Evolutionary conservation across 1,284 basidiomycete species (phyloP).

Genomic region (Nidula niveotomentosa): DNA sequence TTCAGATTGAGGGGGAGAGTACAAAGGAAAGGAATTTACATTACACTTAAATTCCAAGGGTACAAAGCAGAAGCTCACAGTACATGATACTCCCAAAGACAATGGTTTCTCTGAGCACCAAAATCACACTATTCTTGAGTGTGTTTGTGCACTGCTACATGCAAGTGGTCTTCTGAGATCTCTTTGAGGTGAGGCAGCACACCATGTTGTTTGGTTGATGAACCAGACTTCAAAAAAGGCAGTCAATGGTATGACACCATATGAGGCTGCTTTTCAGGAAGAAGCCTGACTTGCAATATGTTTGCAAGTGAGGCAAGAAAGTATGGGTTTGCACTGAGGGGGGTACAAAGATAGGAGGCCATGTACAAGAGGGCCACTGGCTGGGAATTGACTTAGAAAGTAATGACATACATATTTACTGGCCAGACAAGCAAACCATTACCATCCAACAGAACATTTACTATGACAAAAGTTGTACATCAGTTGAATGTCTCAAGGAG

Average conservation of each 20-base stretch:
- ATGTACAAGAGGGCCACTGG: no score
- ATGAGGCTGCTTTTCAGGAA: no score
- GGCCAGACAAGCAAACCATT: no score
- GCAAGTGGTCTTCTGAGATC: conserved; percentile 22
- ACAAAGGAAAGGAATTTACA: conserved; percentile 22
- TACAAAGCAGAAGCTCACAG: conserved; percentile 22
- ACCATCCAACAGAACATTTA: no score
- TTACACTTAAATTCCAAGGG: conserved; percentile 23
- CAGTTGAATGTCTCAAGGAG: no score
- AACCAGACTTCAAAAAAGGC: conserved; percentile 29
- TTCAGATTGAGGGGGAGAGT: conserved; percentile 36
- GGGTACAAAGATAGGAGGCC: no score
- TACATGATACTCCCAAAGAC: conserved; percentile 31
- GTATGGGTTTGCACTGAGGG: no score
- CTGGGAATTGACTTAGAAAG: no score
- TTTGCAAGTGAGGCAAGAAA: no score
- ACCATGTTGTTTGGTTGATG: conserved; percentile 32
- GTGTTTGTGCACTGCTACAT: conserved; percentile 25
- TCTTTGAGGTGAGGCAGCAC: conserved; percentile 17
- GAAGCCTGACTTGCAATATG: no score
- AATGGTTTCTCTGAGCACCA: conserved; percentile 31
- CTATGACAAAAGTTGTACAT: no score
- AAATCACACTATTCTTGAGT: conserved; percentile 28
- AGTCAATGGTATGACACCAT: conserved; percentile 20
- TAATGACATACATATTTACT: no score